These are phyloP conservation scores for Lophiotrema nucula DNA, from an alignment of 495 filamentous ascomycete species.

Conservation along the genomic window DNA sequence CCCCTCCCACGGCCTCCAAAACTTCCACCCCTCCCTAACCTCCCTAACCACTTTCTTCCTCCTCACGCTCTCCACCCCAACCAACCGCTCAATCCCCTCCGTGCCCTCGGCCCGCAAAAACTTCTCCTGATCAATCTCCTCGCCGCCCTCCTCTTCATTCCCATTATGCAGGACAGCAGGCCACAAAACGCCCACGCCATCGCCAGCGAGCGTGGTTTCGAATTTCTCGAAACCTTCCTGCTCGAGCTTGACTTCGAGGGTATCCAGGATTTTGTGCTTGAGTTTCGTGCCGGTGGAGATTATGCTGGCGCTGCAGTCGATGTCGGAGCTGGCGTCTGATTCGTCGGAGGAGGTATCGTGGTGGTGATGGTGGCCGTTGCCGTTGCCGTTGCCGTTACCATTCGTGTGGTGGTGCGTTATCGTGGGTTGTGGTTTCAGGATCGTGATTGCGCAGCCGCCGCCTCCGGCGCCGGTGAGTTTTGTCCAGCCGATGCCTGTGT, in stretches of 20 bases:
- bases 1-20: constrained; percentile 63
- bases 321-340: neutral
- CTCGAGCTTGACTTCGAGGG: constrained; percentile 65
- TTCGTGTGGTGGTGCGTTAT: constrained; percentile 9
- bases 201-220: constrained; percentile 82
- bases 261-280: constrained; percentile 43
- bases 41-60: constrained; percentile 58
- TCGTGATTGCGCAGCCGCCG: constrained; percentile 89
- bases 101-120: constrained; percentile 80
- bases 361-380: constrained; percentile 3
- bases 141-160: constrained; percentile 70
- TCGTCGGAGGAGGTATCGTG: constrained; percentile 16
- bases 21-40: constrained; percentile 85
- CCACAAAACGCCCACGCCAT: constrained; percentile 89
- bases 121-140: constrained; percentile 89
- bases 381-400: constrained; percentile 28
- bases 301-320: constrained; percentile 14
- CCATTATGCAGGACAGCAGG: constrained; percentile 80
- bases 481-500: constrained; percentile 89
- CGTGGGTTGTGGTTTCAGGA: constrained; percentile 63
- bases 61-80: constrained; percentile 46
- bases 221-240: constrained; percentile 79
- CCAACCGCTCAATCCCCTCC: constrained; percentile 69
- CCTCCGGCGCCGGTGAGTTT: constrained; percentile 96
- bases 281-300: constrained; percentile 26